These are phyloP conservation scores for Aspergillus leporis DNA, from an alignment of 495 filamentous ascomycete genomes.

Conservation along the genomic window DNA sequence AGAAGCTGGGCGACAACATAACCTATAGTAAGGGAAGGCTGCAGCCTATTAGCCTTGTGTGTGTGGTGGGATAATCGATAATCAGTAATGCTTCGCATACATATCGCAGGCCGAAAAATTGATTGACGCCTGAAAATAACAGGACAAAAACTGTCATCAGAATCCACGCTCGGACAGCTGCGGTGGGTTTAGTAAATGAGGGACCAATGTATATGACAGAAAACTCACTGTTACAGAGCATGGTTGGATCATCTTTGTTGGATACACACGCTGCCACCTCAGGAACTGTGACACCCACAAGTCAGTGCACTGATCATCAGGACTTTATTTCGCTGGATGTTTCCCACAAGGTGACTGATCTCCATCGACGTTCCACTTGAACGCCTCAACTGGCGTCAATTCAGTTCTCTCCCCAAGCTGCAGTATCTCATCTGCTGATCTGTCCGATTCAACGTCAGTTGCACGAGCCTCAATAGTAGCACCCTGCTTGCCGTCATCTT, in stretches of 20 bases:
- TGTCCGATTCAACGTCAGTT: slow-evolving; percentile 4
- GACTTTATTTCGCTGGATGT: neutral
- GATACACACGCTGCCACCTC: slow-evolving; percentile 32
- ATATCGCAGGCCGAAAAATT: slow-evolving; percentile 32
- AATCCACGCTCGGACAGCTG: slow-evolving; percentile 30
- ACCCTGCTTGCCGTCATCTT: neutral
- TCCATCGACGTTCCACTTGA: slow-evolving; percentile 30
- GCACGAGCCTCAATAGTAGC: neutral
- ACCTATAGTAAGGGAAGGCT: slow-evolving; percentile 78
- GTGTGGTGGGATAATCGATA: neutral
- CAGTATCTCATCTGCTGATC: neutral
- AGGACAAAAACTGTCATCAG: slow-evolving; percentile 29
- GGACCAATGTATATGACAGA: neutral
- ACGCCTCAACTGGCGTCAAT: slow-evolving; percentile 27
- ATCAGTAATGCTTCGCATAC: slow-evolving; percentile 10
- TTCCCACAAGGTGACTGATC: slow-evolving; percentile 31
- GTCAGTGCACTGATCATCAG: neutral
- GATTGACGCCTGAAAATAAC: slow-evolving; percentile 28
- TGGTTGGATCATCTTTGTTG: slow-evolving; percentile 29
- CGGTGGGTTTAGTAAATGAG: neutral
- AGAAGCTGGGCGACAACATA: slow-evolving; percentile 64
- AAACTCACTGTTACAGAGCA: slow-evolving; percentile 26
- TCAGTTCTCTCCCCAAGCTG: slow-evolving; percentile 10
- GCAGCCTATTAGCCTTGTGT: slow-evolving; percentile 37
- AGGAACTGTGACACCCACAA: slow-evolving; percentile 16